Conservation (phyloP, 257 asterid species). For the Nicotiana paniculata region DNA sequence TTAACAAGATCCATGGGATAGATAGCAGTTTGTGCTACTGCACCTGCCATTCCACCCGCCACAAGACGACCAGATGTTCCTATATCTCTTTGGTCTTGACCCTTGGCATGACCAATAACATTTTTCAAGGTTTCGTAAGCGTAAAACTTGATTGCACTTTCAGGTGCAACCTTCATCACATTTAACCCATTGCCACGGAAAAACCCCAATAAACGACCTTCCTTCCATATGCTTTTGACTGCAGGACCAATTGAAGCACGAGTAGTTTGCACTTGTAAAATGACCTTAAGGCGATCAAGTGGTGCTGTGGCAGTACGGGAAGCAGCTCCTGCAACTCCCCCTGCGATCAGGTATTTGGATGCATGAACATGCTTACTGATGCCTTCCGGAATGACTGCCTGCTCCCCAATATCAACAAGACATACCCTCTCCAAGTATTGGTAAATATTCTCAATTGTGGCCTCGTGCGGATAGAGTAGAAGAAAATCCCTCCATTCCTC, state of each 20-base stretch:
- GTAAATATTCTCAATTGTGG: slow-evolving; percentile 87
- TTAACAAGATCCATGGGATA: slow-evolving; percentile 99
- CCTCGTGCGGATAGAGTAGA: slow-evolving; percentile 93
- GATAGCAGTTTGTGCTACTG: slow-evolving; percentile 93
- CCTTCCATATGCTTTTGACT: slow-evolving; percentile 61
- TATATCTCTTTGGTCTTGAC: slow-evolving; percentile 40
- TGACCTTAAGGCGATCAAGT: slow-evolving; percentile 89
- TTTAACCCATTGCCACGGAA: slow-evolving; percentile 93
- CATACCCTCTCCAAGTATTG: slow-evolving; percentile 89
- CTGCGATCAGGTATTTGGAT: slow-evolving; percentile 78
- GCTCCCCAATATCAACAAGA: slow-evolving; percentile 95
- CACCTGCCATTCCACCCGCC: slow-evolving; percentile 97
- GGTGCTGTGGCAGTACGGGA: slow-evolving; percentile 98
- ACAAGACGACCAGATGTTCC: slow-evolving; percentile 73
- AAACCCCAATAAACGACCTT: slow-evolving; percentile 67
- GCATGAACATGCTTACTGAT: slow-evolving; percentile 91
- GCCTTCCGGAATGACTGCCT: slow-evolving; percentile 95
- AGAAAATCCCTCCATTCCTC: slow-evolving; percentile 99
- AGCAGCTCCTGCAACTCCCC: slow-evolving; percentile 97
- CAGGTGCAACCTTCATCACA: slow-evolving; percentile 94
- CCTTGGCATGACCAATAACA: slow-evolving; percentile 44
- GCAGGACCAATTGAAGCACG: slow-evolving; percentile 69
- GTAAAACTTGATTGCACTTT: slow-evolving; percentile 95
- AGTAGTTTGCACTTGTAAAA: slow-evolving; percentile 83
- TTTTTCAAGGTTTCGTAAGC: slow-evolving; percentile 71